Conservation (phyloP, 2,329 filamentous ascomycete genomes). For the Stromatinia cepivora region DNA sequence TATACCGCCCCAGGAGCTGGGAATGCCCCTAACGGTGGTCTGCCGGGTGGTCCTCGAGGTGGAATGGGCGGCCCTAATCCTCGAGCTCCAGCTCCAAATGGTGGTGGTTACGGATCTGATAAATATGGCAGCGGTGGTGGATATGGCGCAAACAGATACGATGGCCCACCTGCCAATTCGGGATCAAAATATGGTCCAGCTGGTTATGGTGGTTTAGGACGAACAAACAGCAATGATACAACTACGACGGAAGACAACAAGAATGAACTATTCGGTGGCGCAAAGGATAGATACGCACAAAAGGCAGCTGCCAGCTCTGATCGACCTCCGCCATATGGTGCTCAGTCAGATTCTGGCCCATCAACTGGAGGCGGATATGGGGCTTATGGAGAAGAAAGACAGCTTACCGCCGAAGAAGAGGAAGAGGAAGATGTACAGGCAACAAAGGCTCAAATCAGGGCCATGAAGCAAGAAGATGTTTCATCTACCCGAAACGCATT, state of each 20-base stretch:
- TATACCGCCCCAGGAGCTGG: conserved; percentile 34
- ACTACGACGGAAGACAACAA: conserved; percentile 53
- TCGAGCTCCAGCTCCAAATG: conserved; percentile 34
- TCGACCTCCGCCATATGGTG: conserved; percentile 35
- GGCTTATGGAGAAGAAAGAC: conserved; percentile 66
- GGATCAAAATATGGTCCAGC: conserved; percentile 50
- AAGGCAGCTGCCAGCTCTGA: conserved; percentile 33
- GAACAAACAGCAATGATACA: conserved; percentile 46
- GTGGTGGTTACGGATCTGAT: conserved; percentile 54
- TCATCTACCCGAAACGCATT: conserved; percentile 70
- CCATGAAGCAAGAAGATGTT: conserved; percentile 76
- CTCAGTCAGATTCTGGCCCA: conserved; percentile 29
- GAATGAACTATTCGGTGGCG: conserved; percentile 59
- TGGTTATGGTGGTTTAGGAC: conserved; percentile 62
- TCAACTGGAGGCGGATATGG: conserved; percentile 43
- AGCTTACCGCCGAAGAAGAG: conserved; percentile 75
- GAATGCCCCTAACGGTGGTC: conserved; percentile 34
- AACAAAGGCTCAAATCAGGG: conserved; percentile 71
- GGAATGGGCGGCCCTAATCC: conserved; percentile 25
- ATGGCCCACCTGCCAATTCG: conserved; percentile 42
- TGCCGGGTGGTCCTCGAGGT: conserved; percentile 34
- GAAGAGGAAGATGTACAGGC: conserved; percentile 72
- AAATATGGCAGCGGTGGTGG: conserved; percentile 53
- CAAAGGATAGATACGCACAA: conserved; percentile 41
- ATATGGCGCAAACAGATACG: conserved; percentile 57